A percentile compares a stretch with the other conserved stretches of the same genome.
Evolutionary conservation across 768 basidiomycete genomes (phyloP).

Genomic region (Pholiota molesta): DNA sequence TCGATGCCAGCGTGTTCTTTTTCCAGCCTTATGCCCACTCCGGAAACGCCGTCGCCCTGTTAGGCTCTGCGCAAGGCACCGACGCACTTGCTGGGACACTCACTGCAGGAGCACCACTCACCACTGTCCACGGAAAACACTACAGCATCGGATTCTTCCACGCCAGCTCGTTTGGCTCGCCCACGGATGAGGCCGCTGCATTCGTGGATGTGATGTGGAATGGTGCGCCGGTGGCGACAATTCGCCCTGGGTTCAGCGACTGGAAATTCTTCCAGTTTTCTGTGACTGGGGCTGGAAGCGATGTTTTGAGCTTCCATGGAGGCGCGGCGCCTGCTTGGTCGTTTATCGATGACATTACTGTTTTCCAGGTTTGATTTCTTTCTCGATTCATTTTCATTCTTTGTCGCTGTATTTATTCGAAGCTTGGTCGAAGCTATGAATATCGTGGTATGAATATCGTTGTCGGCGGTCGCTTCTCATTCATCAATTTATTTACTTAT

Average conservation of each 20-base stretch:
- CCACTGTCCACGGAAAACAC: slow-evolving; percentile 33
- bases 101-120: slow-evolving; percentile 27
- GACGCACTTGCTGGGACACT: slow-evolving; percentile 41
- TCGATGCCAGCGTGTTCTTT: slow-evolving; percentile 46
- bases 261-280: slow-evolving; percentile 38
- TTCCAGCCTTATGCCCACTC: slow-evolving; percentile 38
- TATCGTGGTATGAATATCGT: too few relatives aligned
- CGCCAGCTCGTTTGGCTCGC: slow-evolving; percentile 35
- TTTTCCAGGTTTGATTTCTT: slow-evolving; percentile 17
- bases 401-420: neutral
- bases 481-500: neutral
- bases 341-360: slow-evolving; percentile 45
- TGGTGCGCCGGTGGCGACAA: slow-evolving; percentile 31
- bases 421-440: neutral
- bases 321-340: slow-evolving; percentile 48
- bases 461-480: too few relatives aligned
- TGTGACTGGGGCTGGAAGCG: slow-evolving; percentile 36
- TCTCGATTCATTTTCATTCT: neutral
- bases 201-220: slow-evolving; percentile 47
- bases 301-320: slow-evolving; percentile 39
- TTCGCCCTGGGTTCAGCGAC: slow-evolving; percentile 33
- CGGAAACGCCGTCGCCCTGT: slow-evolving; percentile 37
- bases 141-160: slow-evolving; percentile 46
- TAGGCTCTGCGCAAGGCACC: slow-evolving; percentile 39
- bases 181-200: slow-evolving; percentile 29